Base-by-base conservation (phyloP, 2,329 filamentous ascomycete species). In the Pestalotiopsis sp. region DNA sequence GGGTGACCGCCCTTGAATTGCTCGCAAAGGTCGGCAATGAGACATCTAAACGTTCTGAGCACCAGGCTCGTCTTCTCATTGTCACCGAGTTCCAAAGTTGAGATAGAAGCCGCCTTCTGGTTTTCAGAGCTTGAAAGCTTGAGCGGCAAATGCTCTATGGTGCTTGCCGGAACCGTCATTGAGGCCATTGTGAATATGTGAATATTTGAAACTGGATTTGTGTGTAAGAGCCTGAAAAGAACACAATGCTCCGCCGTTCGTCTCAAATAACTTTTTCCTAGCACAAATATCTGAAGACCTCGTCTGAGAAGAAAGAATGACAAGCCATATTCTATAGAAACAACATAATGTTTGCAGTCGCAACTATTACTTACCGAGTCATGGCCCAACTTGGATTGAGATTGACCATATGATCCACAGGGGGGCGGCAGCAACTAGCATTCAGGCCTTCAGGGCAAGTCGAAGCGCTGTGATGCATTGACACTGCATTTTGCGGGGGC, bases 1-100 rank as follows among this genome's bases (percentile, higher is more conserved):
- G 90, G 90, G 75, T 92, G 91, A 0, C 91, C 91, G 49, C 90
- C 90, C 70, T 88, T 88, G 78, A 91, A 93, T 71, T 92, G 90
- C 76, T 92, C 85, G 74, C 90, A 92, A 2, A 93, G 79, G 75
- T 93, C 91, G 59, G 90, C 89, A 69, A 92, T 90, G 38, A 92
- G 79, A 65, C 86, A 81, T 67, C 90, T 83, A 75, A 91, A 91
- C 4, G 86, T 87, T 72, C 84, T 85, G 64, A 92, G 78, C 2
- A 90, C 87, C 20, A 86, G 76, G 64, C 45, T 52, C 17, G 45
- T 52, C 45, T 52, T 52, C 11, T 52, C 45, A 52, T 52, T 52
- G 45, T 52, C 45, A 7, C 20, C 7, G 17, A 52, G 45, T n/a
- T 52, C n/a, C 14, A 52, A n/a, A 3, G 45, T 52, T 9, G 45